Conservation (phyloP, 129 eudicot genomes). For the Pseudognaphalium luteoalbum region DNA sequence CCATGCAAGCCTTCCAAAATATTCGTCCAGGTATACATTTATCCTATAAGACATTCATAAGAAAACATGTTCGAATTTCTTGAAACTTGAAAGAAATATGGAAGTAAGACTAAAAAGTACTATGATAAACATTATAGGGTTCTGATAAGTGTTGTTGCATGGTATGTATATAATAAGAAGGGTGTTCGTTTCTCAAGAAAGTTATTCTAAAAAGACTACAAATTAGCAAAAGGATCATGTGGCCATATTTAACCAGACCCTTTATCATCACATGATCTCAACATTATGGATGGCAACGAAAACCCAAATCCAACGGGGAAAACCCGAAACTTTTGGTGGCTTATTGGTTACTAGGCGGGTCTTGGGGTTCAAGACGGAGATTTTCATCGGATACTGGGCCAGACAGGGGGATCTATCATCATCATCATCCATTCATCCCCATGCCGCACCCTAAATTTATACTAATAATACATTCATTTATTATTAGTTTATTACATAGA, state of each 20-base stretch:
- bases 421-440: too few relatives aligned
- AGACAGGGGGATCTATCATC: too few relatives aligned
- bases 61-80: not conserved
- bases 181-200: slow-evolving; percentile 23
- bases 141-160: slow-evolving; percentile 4
- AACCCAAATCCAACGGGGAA: too few relatives aligned
- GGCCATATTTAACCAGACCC: slow-evolving; percentile 25
- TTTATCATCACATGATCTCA: slow-evolving; percentile 32
- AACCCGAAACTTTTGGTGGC: too few relatives aligned
- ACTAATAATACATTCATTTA: too few relatives aligned
- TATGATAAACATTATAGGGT: not conserved
- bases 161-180: slow-evolving; percentile 5
- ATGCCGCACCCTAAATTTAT: too few relatives aligned
- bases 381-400: too few relatives aligned
- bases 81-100: not conserved
- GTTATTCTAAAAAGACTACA: slow-evolving; percentile 19
- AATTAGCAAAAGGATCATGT: slow-evolving; percentile 19
- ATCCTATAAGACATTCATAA: not conserved
- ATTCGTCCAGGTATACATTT: slow-evolving; percentile 43
- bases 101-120: not conserved
- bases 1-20: slow-evolving; percentile 64
- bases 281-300: not conserved
- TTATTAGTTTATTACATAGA: too few relatives aligned
- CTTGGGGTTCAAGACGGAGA: too few relatives aligned
- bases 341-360: too few relatives aligned